Base-by-base conservation (phyloP, 306 rosid genomes). In the Biancaea sappan region DNA sequence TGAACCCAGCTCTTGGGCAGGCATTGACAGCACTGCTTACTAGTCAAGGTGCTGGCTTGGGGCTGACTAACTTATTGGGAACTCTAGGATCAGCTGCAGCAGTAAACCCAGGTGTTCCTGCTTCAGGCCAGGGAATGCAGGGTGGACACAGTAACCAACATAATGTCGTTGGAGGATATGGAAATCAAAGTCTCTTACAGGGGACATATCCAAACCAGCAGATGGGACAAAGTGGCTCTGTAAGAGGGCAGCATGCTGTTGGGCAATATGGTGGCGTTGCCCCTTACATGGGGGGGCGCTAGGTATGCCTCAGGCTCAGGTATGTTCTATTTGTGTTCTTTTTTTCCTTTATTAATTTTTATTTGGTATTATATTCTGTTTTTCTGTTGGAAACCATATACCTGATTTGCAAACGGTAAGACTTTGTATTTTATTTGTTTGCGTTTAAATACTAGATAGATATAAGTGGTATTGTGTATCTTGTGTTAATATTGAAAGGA, bases 1-100 rank as follows among this genome's bases (percentile, higher is more conserved):
- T 94, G 86, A 94, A 91, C 78, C 98, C 98, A 1, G 91, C 96
- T 0, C 81, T 94, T 5, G 97, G 94, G 48, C 98, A 94, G 85
- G 98, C 98, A 0, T 29, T 94, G 79, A 90, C 98, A 0, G 96
- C 98, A 0, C 78, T 94, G 83, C 88, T 94, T 59, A 94, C 98
- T 0, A 81, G 85, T 3, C 98, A 86, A 81, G 94, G 98, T 62
- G 85, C 95, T 66, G 82, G 92, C 1, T 74, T 94, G 80, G 98
- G 98, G 64, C 79, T 93, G 57, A 72, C 77, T 50, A 89, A 91
- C 75, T 78, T 94, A 74, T 79, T 94, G 77, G 97, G 97, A 40
- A 77, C 88, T 16, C 78, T 94, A 14, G 96, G 96, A 57, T 54
- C 93, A 1, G 81, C 87, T 77, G 84, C 78, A 2, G 82, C 78